These are phyloP conservation scores for Melampsora larici-populina DNA, from an alignment of 1,284 basidiomycete genomes.

Conservation along the genomic window DNA sequence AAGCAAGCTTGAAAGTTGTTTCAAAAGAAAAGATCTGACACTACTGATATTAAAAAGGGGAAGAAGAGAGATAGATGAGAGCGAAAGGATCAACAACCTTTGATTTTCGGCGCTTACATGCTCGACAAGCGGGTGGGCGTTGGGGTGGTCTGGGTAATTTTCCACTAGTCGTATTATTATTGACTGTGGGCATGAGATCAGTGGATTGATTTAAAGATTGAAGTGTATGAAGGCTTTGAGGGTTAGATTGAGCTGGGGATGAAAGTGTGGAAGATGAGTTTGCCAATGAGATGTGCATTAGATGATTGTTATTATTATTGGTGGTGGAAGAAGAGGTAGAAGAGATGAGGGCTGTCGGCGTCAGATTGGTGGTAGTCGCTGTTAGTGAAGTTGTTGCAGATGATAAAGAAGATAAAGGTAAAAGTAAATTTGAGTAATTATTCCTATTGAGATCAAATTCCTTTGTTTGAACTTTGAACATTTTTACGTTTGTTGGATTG, in stretches of 20 bases:
- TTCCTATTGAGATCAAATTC: background rate
- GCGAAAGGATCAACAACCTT: constrained; percentile 31
- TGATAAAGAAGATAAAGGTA: no score
- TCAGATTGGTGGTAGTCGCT: background rate
- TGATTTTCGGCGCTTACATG: constrained; percentile 43
- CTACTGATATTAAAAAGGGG: background rate
- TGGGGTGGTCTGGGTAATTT: constrained; percentile 41
- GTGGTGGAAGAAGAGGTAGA: background rate
- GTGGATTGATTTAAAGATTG: background rate
- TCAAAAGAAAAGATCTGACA: background rate
- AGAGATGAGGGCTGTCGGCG: background rate
- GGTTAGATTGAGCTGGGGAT: background rate
- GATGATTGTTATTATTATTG: background rate
- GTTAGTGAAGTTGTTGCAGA: background rate
- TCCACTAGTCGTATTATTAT: background rate
- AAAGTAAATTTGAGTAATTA: background rate
- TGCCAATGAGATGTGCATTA: constrained; percentile 2
- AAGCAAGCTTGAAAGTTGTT: no score
- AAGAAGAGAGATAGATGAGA: background rate
- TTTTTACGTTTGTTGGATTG: background rate
- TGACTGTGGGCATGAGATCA: background rate
- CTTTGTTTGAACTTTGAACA: constrained; percentile 2
- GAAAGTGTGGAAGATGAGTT: background rate
- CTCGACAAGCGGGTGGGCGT: constrained; percentile 40
- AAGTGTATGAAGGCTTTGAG: background rate